Evolutionary conservation across 768 basidiomycete species (phyloP), one percentile per base, ranked within the genome.

Genomic region (Naganishia vishniacii): DNA sequence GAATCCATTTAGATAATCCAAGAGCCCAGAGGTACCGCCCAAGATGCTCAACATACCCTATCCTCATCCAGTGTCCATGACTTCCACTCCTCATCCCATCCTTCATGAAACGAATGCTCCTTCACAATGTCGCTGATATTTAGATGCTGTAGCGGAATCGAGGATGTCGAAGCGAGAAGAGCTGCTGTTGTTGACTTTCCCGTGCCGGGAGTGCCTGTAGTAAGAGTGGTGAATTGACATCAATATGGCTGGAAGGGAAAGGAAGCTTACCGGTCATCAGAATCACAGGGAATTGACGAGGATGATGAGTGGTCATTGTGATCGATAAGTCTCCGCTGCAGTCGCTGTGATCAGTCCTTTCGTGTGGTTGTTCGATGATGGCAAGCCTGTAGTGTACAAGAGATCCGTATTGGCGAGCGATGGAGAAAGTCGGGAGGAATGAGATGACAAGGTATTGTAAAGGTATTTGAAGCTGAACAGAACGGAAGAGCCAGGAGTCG

Each of bases 41-140:
- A 37, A 15, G 15, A 37, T 15, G 34, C 34, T 7, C 7, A 37
- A 7, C 83, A 59, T 67, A 92, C 92, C 83, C 90, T 89, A 80
- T 99, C 95, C 77, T 99, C 95, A 72, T 98, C 91, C 9, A 95
- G 88, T 1, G 85, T 87, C 76, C 89, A 95, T 53, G 84, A 86
- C 72, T 93, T 86, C 95, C 95, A 99, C 73, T 97, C 91, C 23
- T 91, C 84, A 73, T 99, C 90, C 73, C 83, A 98, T 0, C 86
- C 84, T 65, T 89, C 84, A 73, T 92, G 88, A 4, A 95, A 81
- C 0, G 81, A 83, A 49, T 84, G 83, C 70, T 88, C 85, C 78
- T 93, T 97, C 63, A 95, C 88, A 72, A 86, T 81, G 47, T 98
- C 89, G 34, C 92, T 88, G 51, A 98, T 84, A 71, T 97, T 94